Percentiles rank a stretch among this genome's conserved stretches.
phyloP scores from a whole-genome alignment of 2,329 filamentous ascomycete genomes.

The Ascochyta pisi region DNA sequence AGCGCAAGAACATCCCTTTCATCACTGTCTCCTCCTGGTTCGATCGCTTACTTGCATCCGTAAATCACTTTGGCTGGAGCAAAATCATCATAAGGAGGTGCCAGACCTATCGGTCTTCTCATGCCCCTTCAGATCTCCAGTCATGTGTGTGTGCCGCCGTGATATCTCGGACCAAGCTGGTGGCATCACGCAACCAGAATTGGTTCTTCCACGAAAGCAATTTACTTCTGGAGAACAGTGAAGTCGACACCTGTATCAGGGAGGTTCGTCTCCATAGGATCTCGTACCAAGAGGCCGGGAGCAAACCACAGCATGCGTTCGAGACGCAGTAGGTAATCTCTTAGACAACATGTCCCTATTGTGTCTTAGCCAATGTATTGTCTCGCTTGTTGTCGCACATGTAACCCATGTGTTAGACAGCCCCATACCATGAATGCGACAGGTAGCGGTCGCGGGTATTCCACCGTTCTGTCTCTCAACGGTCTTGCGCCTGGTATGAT shows the following conservation, averaged over 20 bases:
- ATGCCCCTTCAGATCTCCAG: background rate
- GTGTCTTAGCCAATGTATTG: constrained; percentile 2
- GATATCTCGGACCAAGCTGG: background rate
- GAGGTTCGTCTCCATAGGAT: background rate
- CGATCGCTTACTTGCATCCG: constrained; percentile 3
- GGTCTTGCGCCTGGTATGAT: constrained; percentile 40
- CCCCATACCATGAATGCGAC: constrained; percentile 38
- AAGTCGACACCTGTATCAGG: no score
- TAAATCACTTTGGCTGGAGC: background rate
- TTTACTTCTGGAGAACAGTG: no score
- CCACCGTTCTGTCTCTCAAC: constrained; percentile 12
- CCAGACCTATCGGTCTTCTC: background rate
- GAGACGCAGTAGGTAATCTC: background rate
- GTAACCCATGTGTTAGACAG: background rate
- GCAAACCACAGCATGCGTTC: background rate
- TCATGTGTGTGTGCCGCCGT: background rate
- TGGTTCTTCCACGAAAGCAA: no score
- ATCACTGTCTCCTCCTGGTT: background rate
- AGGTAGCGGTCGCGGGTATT: constrained; percentile 21
- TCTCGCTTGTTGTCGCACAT: background rate
- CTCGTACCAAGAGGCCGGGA: background rate
- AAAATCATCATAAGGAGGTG: background rate
- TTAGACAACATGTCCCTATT: constrained; percentile 16
- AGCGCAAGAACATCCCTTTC: background rate
- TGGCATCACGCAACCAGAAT: background rate